Conservation (phyloP, 163 green algal species). For the Scenedesmus sp. region DNA sequence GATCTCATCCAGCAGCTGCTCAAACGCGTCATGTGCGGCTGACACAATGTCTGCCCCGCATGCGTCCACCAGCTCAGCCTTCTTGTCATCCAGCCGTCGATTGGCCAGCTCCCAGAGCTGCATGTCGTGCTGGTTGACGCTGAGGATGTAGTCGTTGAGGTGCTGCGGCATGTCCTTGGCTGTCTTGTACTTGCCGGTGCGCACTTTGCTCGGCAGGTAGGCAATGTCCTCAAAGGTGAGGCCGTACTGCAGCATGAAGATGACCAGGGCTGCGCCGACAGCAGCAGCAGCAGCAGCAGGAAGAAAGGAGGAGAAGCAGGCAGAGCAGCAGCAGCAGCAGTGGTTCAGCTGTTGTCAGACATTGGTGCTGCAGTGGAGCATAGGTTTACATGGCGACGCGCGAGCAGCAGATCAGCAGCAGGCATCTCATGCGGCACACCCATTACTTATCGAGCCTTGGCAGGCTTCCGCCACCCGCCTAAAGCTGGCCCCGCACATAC, state of each 20-base stretch:
- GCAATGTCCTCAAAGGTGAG: constrained; percentile 44
- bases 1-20: not conserved
- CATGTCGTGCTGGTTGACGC: constrained; percentile 29
- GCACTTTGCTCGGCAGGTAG: constrained; percentile 18
- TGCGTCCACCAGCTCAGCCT: not conserved
- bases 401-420: no score
- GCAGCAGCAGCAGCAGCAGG: not conserved
- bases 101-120: constrained; percentile 43
- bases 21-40: not conserved
- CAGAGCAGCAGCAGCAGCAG: no score
- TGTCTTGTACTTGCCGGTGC: constrained; percentile 45
- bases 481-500: no score
- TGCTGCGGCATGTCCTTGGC: constrained; percentile 32
- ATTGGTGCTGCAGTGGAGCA: no score
- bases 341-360: no score
- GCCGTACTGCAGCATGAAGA: constrained; percentile 44
- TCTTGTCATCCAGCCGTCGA: not conserved
- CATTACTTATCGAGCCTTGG: no score
- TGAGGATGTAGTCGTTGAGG: constrained; percentile 37
- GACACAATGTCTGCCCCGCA: constrained; percentile 22
- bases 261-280: not conserved
- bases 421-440: no score
- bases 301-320: no score
- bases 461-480: no score
- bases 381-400: no score